Conservation (phyloP, 78 protist species). For the Dictyostelium discoideum region DNA sequence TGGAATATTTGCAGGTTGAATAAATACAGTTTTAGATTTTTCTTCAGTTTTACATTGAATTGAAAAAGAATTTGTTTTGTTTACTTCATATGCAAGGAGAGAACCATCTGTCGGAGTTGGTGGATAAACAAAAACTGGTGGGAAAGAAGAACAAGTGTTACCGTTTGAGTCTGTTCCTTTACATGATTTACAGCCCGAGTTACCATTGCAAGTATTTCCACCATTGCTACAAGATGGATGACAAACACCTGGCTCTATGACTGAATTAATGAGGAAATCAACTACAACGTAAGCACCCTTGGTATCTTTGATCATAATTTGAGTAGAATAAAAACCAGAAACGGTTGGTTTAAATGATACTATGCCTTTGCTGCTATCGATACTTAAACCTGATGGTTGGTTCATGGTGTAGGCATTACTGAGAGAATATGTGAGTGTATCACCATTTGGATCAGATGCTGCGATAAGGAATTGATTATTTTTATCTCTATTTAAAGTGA, state of each 20-base stretch:
- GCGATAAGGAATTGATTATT: not conserved
- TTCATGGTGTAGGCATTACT: not conserved
- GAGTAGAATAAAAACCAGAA: slow-evolving; percentile 33
- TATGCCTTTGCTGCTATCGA: not conserved
- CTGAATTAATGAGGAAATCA: slow-evolving; percentile 61
- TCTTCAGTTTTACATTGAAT: not conserved
- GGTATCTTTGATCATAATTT: slow-evolving; percentile 32
- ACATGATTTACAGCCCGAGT: not conserved
- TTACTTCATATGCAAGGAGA: not conserved
- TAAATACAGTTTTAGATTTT: not conserved
- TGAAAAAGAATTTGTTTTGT: not conserved
- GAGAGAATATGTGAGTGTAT: not conserved
- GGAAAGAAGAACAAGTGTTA: not conserved
- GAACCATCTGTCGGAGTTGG: slow-evolving; percentile 11
- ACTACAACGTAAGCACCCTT: slow-evolving; percentile 3
- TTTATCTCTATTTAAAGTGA: not conserved
- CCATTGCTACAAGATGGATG: not conserved
- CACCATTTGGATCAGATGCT: not conserved
- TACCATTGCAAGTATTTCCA: not conserved
- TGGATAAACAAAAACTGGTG: slow-evolving; percentile 21
- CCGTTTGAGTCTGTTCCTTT: not conserved
- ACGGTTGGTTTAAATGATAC: slow-evolving; percentile 22
- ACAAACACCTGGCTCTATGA: slow-evolving; percentile 1
- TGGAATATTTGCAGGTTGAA: slow-evolving; percentile 34
- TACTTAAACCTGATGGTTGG: not conserved